Conservation (phyloP, 305 asterid genomes). For the Fraxinus dipetala region DNA sequence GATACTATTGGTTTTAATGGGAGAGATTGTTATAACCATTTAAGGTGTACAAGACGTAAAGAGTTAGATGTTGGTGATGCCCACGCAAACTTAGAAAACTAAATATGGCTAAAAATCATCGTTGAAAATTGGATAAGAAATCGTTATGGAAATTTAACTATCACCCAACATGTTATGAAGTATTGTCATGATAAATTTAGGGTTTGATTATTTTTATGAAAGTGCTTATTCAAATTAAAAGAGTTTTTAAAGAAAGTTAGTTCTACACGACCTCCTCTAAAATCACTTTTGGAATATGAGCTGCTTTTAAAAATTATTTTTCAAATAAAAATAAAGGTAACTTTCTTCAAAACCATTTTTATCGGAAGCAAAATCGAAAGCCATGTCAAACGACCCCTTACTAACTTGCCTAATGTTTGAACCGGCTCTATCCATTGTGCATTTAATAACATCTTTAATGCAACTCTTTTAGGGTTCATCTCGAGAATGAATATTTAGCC, state of each 20-base stretch:
- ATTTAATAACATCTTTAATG: not conserved
- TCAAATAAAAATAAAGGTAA: no score
- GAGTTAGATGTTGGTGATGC: no score
- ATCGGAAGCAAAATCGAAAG: no score
- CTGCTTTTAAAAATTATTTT: not conserved
- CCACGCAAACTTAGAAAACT: not conserved
- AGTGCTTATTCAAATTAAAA: no score
- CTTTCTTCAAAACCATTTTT: no score
- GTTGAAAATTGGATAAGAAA: not conserved
- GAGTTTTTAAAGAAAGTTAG: not conserved
- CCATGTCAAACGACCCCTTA: not conserved
- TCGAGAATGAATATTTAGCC: not conserved
- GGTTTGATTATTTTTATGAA: not conserved
- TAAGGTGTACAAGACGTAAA: no score
- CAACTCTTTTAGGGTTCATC: not conserved
- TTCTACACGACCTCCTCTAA: accelerated
- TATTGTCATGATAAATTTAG: not conserved
- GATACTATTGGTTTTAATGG: no score
- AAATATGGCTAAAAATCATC: not conserved
- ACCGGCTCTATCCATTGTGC: not conserved
- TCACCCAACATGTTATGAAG: not conserved
- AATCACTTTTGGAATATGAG: not conserved
- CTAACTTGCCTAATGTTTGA: not conserved
- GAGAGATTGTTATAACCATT: no score
- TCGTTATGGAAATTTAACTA: not conserved